A percentile compares a stretch with the other conserved stretches of the same genome.
Conservation (phyloP, 352 stramenopile genomes). For the Pythium vanterpoolii region DNA sequence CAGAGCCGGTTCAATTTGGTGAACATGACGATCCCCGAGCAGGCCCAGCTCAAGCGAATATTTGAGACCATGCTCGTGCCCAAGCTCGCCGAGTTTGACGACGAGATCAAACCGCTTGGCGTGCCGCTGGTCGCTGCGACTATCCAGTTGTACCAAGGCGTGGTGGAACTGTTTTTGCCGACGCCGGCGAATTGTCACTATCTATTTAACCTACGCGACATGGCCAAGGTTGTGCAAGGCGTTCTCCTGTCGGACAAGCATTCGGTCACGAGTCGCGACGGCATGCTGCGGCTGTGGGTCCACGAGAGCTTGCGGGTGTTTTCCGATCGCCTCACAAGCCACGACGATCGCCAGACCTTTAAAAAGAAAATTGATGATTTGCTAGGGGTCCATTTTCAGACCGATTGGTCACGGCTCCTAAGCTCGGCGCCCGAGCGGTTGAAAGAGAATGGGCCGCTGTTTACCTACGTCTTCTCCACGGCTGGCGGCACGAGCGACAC, state of each 20-base stretch:
- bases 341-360: constrained; percentile 88
- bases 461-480: constrained; percentile 76
- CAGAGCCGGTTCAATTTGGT: constrained; percentile 91
- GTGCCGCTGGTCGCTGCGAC: constrained; percentile 70
- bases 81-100: constrained; percentile 84
- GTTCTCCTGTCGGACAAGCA: constrained; percentile 74
- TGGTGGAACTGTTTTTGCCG: constrained; percentile 83
- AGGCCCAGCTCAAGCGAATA: constrained; percentile 81
- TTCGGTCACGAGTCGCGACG: constrained; percentile 63
- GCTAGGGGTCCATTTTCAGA: constrained; percentile 72
- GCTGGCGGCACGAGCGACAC: constrained; percentile 26
- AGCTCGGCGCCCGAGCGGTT: constrained; percentile 51
- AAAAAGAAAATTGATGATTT: constrained; percentile 84
- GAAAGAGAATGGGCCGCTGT: constrained; percentile 79
- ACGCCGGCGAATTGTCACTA: constrained; percentile 90
- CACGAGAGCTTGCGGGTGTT: constrained; percentile 91
- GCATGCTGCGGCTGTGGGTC: constrained; percentile 84
- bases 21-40: constrained; percentile 87
- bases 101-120: constrained; percentile 84
- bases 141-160: constrained; percentile 85
- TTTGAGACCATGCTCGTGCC: constrained; percentile 88
- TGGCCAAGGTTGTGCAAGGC: constrained; percentile 87
- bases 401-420: constrained; percentile 68
- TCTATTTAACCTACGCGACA: constrained; percentile 87
- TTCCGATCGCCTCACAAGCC: constrained; percentile 87